phyloP scores from a whole-genome alignment of 345 rosid genomes.

The Gossypium bickii region DNA sequence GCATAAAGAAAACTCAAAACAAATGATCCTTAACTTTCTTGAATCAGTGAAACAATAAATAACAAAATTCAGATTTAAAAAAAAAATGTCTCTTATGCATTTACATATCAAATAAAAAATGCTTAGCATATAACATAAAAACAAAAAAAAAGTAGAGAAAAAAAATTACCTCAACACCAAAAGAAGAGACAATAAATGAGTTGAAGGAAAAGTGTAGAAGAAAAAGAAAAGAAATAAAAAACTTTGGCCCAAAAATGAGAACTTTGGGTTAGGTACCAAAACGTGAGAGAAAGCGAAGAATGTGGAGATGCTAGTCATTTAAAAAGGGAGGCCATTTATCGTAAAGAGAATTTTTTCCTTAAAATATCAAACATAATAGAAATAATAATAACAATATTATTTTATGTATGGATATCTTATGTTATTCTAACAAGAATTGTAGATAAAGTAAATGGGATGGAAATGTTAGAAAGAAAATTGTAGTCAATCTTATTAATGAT shows the following conservation, averaged over 20 bases:
- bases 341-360: too few relatives aligned
- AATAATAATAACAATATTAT: too few relatives aligned
- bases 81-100: neutral
- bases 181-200: neutral
- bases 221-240: neutral
- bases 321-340: too few relatives aligned
- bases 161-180: conserved; percentile 18
- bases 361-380: too few relatives aligned
- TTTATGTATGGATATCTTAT: too few relatives aligned
- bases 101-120: neutral
- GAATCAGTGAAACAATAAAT: neutral
- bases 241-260: conserved; percentile 5
- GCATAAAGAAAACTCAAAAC: neutral
- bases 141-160: neutral
- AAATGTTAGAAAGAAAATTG: too few relatives aligned
- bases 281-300: conserved; percentile 29
- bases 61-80: neutral
- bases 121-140: neutral
- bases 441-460: too few relatives aligned
- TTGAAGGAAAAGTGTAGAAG: conserved; percentile 11
- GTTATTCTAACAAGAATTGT: too few relatives aligned
- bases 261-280: conserved; percentile 28
- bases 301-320: conserved; percentile 18
- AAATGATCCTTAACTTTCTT: neutral
- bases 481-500: too few relatives aligned